These are phyloP conservation scores for Aspergillus pseudonomiae DNA, from an alignment of 2,329 filamentous ascomycete species.

Conservation along the genomic window DNA sequence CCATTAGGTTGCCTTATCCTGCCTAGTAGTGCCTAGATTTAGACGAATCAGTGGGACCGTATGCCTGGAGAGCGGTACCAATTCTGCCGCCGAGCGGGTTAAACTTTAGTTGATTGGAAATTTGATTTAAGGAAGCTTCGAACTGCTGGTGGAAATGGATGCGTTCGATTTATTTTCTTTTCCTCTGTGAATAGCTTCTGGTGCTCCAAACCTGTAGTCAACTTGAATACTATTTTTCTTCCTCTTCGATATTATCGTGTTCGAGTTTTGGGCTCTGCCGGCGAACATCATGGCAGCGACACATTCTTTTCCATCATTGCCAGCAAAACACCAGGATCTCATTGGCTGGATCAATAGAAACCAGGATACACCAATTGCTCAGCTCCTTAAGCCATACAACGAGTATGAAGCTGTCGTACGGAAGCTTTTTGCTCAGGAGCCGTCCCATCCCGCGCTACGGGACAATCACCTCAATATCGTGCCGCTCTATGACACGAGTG, in stretches of 20 bases:
- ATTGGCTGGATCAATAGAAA: constrained; percentile 29
- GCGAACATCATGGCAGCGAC: constrained; percentile 9
- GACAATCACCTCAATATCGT: constrained; percentile 39
- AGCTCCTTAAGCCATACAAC: constrained; percentile 41
- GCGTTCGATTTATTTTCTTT: no score
- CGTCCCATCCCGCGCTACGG: constrained; percentile 31
- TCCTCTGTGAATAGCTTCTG: not conserved
- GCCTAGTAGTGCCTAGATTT: constrained; percentile 6
- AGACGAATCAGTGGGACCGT: not conserved
- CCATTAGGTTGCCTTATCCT: constrained; percentile 2
- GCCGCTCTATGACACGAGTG: constrained; percentile 34
- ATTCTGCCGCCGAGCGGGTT: not conserved
- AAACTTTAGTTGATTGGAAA: not conserved
- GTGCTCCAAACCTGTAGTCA: not conserved
- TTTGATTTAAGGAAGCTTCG: not conserved
- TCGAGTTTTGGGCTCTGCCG: not conserved
- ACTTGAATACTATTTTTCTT: not conserved
- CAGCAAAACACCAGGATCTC: constrained; percentile 33
- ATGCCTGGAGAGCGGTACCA: not conserved
- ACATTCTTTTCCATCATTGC: constrained; percentile 29
- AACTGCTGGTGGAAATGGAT: not conserved
- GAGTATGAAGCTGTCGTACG: constrained; percentile 39
- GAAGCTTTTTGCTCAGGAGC: constrained; percentile 44
- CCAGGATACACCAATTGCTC: constrained; percentile 27
- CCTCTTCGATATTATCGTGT: not conserved